Percentiles rank a stretch among this genome's conserved stretches.
Evolutionary conservation across 2,329 filamentous ascomycete species (phyloP).

Genomic region (Nemania bipapillata): DNA sequence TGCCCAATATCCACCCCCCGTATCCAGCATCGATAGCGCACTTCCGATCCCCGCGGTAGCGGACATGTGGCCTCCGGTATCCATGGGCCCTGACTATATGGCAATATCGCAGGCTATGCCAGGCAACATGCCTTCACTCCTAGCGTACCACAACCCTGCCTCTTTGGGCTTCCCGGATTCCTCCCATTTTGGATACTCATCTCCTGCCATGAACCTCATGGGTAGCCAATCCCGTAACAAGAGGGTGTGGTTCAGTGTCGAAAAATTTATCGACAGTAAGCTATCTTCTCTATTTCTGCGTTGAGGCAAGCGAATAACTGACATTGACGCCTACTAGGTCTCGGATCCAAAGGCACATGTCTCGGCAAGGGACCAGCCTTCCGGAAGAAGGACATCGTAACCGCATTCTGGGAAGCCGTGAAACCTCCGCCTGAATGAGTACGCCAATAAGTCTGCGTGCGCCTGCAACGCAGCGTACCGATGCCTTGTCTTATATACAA

Average conservation of each 20-base stretch:
- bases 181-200: conserved; percentile 23
- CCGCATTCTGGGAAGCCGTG: conserved; percentile 49
- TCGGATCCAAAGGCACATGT: conserved; percentile 45
- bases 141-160: conserved; percentile 17
- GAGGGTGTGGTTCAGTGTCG: conserved; percentile 37
- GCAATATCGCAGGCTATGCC: conserved; percentile 19
- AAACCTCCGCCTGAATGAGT: conserved; percentile 31
- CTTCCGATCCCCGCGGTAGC: conserved; percentile 26
- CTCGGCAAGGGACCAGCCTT: conserved; percentile 49
- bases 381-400: conserved; percentile 47
- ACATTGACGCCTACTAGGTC: conserved; percentile 39
- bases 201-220: conserved; percentile 14
- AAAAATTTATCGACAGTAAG: conserved; percentile 39
- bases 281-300: background rate
- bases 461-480: background rate
- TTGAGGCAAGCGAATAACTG: background rate
- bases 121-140: conserved; percentile 19
- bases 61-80: conserved; percentile 20
- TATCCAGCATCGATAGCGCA: conserved; percentile 33
- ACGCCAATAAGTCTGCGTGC: background rate
- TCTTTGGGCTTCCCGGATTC: conserved; percentile 18
- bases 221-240: conserved; percentile 24
- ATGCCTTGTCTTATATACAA: background rate
- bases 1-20: conserved; percentile 24
- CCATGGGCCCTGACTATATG: conserved; percentile 21